These are phyloP conservation scores for Paspalum vaginatum DNA, from an alignment of 176 grass and related monocot genomes.

Conservation along the genomic window DNA sequence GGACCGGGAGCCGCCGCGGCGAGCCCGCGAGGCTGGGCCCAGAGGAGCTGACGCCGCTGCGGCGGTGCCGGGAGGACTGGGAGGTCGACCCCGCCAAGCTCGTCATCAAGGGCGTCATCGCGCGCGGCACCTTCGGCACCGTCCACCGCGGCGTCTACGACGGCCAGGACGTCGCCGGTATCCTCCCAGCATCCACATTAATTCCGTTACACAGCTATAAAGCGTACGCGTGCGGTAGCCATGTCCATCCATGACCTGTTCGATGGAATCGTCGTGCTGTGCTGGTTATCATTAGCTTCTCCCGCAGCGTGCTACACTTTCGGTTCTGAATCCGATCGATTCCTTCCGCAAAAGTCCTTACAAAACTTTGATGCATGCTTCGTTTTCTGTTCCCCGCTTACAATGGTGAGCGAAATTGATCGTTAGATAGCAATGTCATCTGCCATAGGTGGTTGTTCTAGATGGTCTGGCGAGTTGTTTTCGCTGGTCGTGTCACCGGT, in stretches of 20 bases:
- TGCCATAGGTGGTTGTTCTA: slow-evolving; percentile 32
- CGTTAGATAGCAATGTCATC: slow-evolving; percentile 40
- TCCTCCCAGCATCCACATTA: background rate
- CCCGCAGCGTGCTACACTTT: background rate
- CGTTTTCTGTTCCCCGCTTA: slow-evolving; percentile 3
- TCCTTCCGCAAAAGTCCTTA: background rate
- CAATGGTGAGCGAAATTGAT: slow-evolving; percentile 20
- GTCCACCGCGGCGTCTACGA: slow-evolving; percentile 98
- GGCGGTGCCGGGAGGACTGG: slow-evolving; percentile 74
- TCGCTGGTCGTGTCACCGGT: slow-evolving; percentile 43
- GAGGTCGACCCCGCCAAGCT: slow-evolving; percentile 91
- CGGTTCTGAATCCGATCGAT: slow-evolving; percentile 11
- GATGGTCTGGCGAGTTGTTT: slow-evolving; percentile 38
- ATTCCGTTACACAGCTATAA: background rate
- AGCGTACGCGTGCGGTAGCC: background rate
- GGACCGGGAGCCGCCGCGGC: slow-evolving; percentile 32
- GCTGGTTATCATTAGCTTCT: background rate
- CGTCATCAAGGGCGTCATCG: slow-evolving; percentile 88
- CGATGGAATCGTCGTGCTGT: slow-evolving; percentile 38
- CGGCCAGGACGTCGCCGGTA: slow-evolving; percentile 98
- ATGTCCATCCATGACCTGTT: slow-evolving; percentile 29
- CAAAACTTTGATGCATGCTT: slow-evolving; percentile 17
- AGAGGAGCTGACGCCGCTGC: slow-evolving; percentile 36
- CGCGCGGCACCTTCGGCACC: slow-evolving; percentile 93
- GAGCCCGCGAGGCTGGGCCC: slow-evolving; percentile 36